Evolutionary conservation across 495 filamentous ascomycete genomes (phyloP).

Genomic region (Aspergillus indologenus): DNA sequence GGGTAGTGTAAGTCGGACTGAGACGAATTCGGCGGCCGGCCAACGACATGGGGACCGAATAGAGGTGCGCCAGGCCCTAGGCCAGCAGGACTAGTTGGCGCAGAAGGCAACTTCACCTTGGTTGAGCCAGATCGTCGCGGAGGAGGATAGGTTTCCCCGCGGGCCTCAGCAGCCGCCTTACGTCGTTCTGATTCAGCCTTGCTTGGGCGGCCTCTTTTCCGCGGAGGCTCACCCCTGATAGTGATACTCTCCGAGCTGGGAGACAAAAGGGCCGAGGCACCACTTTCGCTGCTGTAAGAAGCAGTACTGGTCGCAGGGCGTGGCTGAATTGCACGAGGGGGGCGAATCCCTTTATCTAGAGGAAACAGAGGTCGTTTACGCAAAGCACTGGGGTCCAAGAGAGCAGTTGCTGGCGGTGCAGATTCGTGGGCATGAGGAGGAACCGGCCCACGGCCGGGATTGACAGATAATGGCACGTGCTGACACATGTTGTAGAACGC

Average conservation of each 20-base stretch:
- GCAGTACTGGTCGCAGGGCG: conserved; percentile 36
- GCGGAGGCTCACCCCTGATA: conserved; percentile 39
- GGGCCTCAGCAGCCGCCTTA: conserved; percentile 49
- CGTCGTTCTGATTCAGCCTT: conserved; percentile 54
- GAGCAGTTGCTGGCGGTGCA: conserved; percentile 22
- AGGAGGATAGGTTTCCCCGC: conserved; percentile 50
- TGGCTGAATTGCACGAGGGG: conserved; percentile 43
- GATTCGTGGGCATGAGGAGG: conserved; percentile 26
- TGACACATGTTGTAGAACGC: conserved; percentile 39
- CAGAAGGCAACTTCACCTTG: conserved; percentile 32
- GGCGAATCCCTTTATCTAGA: conserved; percentile 31
- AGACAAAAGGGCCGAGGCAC: conserved; percentile 38
- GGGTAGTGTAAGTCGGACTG: conserved; percentile 18
- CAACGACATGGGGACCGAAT: conserved; percentile 10
- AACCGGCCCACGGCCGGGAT: conserved; percentile 25
- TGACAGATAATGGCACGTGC: conserved; percentile 18
- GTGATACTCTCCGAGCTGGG: conserved; percentile 27
- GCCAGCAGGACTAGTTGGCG: conserved; percentile 33
- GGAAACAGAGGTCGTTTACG: conserved; percentile 38
- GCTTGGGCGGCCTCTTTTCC: conserved; percentile 59
- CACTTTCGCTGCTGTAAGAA: conserved; percentile 40
- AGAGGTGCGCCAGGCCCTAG: conserved; percentile 11
- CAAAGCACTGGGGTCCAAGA: conserved; percentile 23
- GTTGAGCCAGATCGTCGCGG: conserved; percentile 29
- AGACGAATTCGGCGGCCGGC: conserved; percentile 8